These are phyloP conservation scores for Verbascum thapsus DNA, from an alignment of 257 asterid genomes.

Conservation along the genomic window DNA sequence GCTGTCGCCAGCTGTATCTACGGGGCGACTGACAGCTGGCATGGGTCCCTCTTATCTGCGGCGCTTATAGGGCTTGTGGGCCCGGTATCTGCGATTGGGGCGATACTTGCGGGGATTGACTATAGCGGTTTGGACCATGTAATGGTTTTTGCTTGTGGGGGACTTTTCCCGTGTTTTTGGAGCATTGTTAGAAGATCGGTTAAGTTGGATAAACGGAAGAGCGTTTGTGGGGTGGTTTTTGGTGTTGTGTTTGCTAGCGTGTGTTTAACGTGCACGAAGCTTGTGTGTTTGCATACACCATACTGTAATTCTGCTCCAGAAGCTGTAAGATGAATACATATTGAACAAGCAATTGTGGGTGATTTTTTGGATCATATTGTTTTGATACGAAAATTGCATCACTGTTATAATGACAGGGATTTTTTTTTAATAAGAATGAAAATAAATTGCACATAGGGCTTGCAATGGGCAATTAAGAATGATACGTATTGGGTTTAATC, in stretches of 20 bases:
- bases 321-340: slow-evolving; percentile 97
- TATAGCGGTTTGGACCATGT: slow-evolving; percentile 87
- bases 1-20: slow-evolving; percentile 95
- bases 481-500: no score
- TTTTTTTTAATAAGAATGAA: no score
- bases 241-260: slow-evolving; percentile 63
- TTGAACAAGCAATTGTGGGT: no score
- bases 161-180: slow-evolving; percentile 84
- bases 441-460: no score
- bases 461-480: no score
- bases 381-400: no score
- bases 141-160: slow-evolving; percentile 91
- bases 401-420: no score
- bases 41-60: slow-evolving; percentile 73
- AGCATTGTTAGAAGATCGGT: slow-evolving; percentile 66
- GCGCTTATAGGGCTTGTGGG: slow-evolving; percentile 80
- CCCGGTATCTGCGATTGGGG: slow-evolving; percentile 85
- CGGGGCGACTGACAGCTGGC: slow-evolving; percentile 95
- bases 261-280: slow-evolving; percentile 76
- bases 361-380: no score
- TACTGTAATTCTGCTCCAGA: slow-evolving; percentile 99
- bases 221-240: slow-evolving; percentile 56
- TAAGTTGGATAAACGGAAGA: slow-evolving; percentile 64
- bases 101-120: slow-evolving; percentile 87
- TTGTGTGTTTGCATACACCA: slow-evolving; percentile 93